A percentile compares a stretch with the other conserved stretches of the same genome.
These are phyloP conservation scores for Oryza meyeriana DNA, from an alignment of 176 grass and related monocot species.

Conservation along the genomic window DNA sequence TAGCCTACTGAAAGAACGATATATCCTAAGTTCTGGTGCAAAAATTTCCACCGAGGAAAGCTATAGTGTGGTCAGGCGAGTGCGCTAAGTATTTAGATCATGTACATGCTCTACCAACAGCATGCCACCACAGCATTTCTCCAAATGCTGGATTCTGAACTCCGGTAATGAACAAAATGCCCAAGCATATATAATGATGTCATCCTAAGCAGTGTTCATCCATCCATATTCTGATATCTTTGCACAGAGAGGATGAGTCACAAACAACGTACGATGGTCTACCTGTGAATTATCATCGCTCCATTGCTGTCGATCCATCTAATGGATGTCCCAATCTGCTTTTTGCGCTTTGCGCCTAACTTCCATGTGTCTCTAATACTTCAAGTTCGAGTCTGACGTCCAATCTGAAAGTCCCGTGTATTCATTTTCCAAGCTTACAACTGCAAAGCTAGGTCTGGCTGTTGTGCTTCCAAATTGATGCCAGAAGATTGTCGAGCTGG, in stretches of 20 bases:
- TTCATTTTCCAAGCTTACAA: slow-evolving; percentile 47
- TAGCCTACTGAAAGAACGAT: slow-evolving; percentile 36
- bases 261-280: not conserved
- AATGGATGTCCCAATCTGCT: slow-evolving; percentile 38
- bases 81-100: slow-evolving; percentile 12
- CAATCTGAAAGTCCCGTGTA: slow-evolving; percentile 5
- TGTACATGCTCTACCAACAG: slow-evolving; percentile 28
- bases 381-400: not conserved
- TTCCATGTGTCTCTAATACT: slow-evolving; percentile 20
- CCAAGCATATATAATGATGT: slow-evolving; percentile 12
- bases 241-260: not conserved
- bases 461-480: slow-evolving; percentile 94
- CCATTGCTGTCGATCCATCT: not conserved
- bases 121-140: slow-evolving; percentile 35
- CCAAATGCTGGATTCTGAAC: slow-evolving; percentile 29
- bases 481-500: slow-evolving; percentile 66
- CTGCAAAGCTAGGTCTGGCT: slow-evolving; percentile 96
- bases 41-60: slow-evolving; percentile 54
- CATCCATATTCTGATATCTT: slow-evolving; percentile 34
- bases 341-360: not conserved
- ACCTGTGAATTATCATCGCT: not conserved
- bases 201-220: slow-evolving; percentile 43
- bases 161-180: slow-evolving; percentile 18
- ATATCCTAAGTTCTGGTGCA: slow-evolving; percentile 50
- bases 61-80: slow-evolving; percentile 49